phyloP scores from a whole-genome alignment of 495 filamentous ascomycete species.

The Xylaria intraflava region DNA sequence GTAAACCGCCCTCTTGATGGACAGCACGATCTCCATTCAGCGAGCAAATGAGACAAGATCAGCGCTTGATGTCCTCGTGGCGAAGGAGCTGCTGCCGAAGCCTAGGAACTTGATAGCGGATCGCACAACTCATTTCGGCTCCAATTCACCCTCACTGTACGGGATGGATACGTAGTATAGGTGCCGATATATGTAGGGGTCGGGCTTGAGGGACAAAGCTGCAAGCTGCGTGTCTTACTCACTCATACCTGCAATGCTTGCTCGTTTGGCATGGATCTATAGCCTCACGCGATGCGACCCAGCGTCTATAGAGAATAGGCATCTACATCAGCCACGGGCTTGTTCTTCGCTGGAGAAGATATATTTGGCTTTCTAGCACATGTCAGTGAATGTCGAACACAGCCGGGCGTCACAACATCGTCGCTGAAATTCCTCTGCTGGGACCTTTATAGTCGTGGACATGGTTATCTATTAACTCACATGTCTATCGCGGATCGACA shows the following conservation, averaged over 20 bases:
- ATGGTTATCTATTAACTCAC: not conserved
- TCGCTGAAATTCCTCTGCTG: not conserved
- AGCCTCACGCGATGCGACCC: not conserved
- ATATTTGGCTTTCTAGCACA: too few species aligned
- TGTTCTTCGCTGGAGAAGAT: not conserved
- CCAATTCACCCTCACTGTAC: not conserved
- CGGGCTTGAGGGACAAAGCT: not conserved
- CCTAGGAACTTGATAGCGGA: not conserved
- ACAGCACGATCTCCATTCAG: not conserved
- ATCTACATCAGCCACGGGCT: not conserved
- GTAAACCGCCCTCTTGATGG: not conserved
- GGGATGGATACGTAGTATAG: too few species aligned
- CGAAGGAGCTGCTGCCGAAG: not conserved
- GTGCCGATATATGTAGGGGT: not conserved
- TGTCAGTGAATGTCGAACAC: too few species aligned
- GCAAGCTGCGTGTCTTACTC: not conserved
- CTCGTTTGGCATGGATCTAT: not conserved
- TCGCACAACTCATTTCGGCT: not conserved
- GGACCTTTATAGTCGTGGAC: not conserved
- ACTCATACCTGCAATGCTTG: not conserved
- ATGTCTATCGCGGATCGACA: not conserved
- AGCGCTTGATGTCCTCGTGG: not conserved
- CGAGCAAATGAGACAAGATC: not conserved
- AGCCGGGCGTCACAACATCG: too few species aligned
- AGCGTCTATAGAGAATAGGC: not conserved